Percentiles rank a stretch among this genome's conserved stretches.
Evolutionary conservation across 805 yeast genomes (phyloP).

Genomic region (Wickerhamomyces mucosus): DNA sequence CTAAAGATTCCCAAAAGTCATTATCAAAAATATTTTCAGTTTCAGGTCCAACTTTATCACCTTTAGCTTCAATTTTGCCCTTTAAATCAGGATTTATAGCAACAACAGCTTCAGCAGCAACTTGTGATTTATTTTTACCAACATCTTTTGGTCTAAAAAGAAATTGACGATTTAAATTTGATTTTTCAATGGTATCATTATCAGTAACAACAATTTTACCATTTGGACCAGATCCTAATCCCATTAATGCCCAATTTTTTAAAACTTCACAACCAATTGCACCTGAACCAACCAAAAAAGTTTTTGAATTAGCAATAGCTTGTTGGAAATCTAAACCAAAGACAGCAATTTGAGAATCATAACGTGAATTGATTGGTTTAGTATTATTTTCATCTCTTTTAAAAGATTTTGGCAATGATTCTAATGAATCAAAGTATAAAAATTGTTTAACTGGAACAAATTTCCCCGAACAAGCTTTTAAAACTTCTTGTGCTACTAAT

Average conservation of each 20-base stretch:
- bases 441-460: conserved; percentile 90
- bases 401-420: conserved; percentile 66
- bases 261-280: conserved; percentile 99
- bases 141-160: conserved; percentile 92
- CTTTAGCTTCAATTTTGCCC: conserved; percentile 66
- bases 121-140: conserved; percentile 83
- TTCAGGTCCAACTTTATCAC: conserved; percentile 90
- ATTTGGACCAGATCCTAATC: conserved; percentile 83
- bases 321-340: conserved; percentile 77
- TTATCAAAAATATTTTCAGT: conserved; percentile 84
- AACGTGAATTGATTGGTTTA: conserved; percentile 69
- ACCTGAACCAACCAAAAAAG: conserved; percentile 93
- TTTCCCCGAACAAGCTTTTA: conserved; percentile 92
- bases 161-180: conserved; percentile 93
- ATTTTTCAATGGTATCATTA: conserved; percentile 90
- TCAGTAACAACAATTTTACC: conserved; percentile 86
- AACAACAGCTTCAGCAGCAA: conserved; percentile 77
- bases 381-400: conserved; percentile 66
- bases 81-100: conserved; percentile 77
- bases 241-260: conserved; percentile 96
- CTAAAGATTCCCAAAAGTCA: conserved; percentile 73
- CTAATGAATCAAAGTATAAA: conserved; percentile 89
- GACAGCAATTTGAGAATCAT: conserved; percentile 93
- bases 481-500: conserved; percentile 89
- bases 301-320: conserved; percentile 62